Percentiles rank a stretch among this genome's conserved stretches.
Evolutionary conservation across 352 stramenopile species (phyloP).

Genomic region (Peronosclerospora sorghi): DNA sequence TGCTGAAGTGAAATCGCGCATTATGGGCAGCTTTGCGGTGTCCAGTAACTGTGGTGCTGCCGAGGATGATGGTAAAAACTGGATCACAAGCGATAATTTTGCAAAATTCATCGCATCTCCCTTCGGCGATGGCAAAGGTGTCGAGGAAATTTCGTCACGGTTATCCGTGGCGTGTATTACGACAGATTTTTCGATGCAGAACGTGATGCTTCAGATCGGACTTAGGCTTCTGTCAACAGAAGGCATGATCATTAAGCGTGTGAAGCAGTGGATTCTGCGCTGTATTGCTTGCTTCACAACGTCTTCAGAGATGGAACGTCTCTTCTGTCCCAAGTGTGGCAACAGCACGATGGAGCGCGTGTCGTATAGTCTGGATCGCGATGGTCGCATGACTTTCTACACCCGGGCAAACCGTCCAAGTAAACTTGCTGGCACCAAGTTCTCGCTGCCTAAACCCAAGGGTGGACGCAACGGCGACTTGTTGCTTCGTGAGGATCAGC

Average conservation of each 20-base stretch:
- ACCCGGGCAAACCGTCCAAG: conserved; percentile 64
- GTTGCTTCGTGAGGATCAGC: conserved; percentile 95
- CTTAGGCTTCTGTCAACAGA: conserved; percentile 68
- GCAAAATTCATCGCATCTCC: conserved; percentile 52
- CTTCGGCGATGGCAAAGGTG: conserved; percentile 60
- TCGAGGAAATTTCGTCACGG: conserved; percentile 44
- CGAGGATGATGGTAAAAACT: conserved; percentile 84
- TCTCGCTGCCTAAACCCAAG: conserved; percentile 93
- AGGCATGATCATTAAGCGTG: conserved; percentile 78
- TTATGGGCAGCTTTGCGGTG: conserved; percentile 71
- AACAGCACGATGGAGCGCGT: conserved; percentile 93
- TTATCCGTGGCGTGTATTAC: conserved; percentile 72
- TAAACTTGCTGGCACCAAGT: conserved; percentile 94
- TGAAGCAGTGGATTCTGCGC: conserved; percentile 94
- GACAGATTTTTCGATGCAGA: conserved; percentile 86
- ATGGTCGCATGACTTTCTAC: conserved; percentile 85
- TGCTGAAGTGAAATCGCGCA: conserved; percentile 78
- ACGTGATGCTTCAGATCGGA: conserved; percentile 85
- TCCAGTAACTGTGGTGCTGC: conserved; percentile 63
- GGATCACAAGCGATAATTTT: conserved; percentile 64
- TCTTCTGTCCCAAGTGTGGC: conserved; percentile 97
- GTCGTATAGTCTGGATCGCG: conserved; percentile 88
- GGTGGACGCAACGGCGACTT: conserved; percentile 90
- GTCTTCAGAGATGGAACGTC: conserved; percentile 84
- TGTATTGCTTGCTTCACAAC: conserved; percentile 96